Conservation (phyloP, 2,329 filamentous ascomycete species). For the Magnaporthiopsis poae region DNA sequence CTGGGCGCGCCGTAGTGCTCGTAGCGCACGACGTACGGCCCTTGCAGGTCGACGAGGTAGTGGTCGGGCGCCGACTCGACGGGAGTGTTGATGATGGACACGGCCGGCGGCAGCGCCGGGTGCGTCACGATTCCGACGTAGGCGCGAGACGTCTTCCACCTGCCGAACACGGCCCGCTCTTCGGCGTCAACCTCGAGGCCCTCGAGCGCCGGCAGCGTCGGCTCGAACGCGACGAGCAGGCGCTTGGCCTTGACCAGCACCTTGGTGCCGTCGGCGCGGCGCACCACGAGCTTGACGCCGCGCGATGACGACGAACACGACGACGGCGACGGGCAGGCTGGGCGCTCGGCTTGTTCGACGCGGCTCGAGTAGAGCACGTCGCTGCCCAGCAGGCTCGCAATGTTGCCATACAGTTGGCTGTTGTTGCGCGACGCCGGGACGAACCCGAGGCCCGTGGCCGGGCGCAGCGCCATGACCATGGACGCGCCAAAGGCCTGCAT, state of each 20-base stretch:
- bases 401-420: slow-evolving; percentile 30
- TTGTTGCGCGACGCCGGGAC: slow-evolving; percentile 26
- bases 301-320: too few species aligned
- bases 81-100: slow-evolving; percentile 21
- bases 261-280: slow-evolving; percentile 15
- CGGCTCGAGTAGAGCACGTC: slow-evolving; percentile 28
- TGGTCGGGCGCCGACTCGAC: slow-evolving; percentile 17
- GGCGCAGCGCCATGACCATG: slow-evolving; percentile 24
- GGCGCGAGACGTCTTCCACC: slow-evolving; percentile 23
- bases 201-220: slow-evolving; percentile 21
- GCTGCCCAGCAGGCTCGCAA: slow-evolving; percentile 23
- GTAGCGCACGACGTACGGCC: slow-evolving; percentile 21
- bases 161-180: slow-evolving; percentile 23
- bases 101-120: slow-evolving; percentile 20
- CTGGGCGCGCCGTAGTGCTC: slow-evolving; percentile 17
- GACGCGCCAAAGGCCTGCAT: slow-evolving; percentile 30
- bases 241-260: slow-evolving; percentile 23
- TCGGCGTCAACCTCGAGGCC: slow-evolving; percentile 23
- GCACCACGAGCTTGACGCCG: slow-evolving; percentile 23
- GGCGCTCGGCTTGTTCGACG: slow-evolving; percentile 19
- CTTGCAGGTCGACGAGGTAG: slow-evolving; percentile 18
- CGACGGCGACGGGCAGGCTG: too few species aligned
- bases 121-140: slow-evolving; percentile 24
- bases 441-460: slow-evolving; percentile 20
- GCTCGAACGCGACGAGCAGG: slow-evolving; percentile 27